phyloP scores from a whole-genome alignment of 768 basidiomycete species.

The Flagelloscypha sp. region DNA sequence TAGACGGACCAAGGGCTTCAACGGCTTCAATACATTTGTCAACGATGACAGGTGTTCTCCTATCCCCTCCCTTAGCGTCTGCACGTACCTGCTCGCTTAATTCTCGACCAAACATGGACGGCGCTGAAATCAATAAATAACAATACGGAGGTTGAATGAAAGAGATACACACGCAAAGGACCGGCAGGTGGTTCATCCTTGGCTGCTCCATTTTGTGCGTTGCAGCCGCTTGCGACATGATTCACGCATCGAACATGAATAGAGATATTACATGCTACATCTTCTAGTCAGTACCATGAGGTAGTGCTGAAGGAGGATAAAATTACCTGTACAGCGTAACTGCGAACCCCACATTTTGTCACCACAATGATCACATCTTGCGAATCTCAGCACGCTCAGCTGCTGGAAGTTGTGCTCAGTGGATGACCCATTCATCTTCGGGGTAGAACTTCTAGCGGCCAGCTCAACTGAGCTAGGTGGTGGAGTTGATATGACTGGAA shows the following conservation, averaged over 20 bases:
- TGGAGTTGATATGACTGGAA: conserved; percentile 18
- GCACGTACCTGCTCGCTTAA: conserved; percentile 75
- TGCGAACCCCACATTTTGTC: conserved; percentile 99
- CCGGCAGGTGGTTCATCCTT: conserved; percentile 33
- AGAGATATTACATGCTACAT: conserved; percentile 69
- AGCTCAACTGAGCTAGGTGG: conserved; percentile 13
- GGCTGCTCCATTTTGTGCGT: no score
- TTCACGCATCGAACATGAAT: conserved; percentile 83
- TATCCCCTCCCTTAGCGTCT: conserved; percentile 51
- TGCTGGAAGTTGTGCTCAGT: conserved; percentile 85
- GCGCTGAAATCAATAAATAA: conserved; percentile 35
- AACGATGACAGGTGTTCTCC: conserved; percentile 77
- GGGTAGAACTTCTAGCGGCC: no score
- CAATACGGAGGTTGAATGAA: conserved; percentile 7
- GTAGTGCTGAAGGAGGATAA: conserved; percentile 1
- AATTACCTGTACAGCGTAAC: conserved; percentile 79
- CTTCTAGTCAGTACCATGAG: conserved; percentile 2
- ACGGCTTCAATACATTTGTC: conserved; percentile 96
- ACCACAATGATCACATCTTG: conserved; percentile 90
- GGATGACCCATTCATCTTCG: no score
- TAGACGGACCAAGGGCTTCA: conserved; percentile 64
- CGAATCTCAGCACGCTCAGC: conserved; percentile 78
- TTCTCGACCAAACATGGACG: conserved; percentile 90
- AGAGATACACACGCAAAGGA: conserved; percentile 14
- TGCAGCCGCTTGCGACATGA: no score